phyloP scores from a whole-genome alignment of 2,329 filamentous ascomycete species.

The Pseudogymnoascus pannorum region DNA sequence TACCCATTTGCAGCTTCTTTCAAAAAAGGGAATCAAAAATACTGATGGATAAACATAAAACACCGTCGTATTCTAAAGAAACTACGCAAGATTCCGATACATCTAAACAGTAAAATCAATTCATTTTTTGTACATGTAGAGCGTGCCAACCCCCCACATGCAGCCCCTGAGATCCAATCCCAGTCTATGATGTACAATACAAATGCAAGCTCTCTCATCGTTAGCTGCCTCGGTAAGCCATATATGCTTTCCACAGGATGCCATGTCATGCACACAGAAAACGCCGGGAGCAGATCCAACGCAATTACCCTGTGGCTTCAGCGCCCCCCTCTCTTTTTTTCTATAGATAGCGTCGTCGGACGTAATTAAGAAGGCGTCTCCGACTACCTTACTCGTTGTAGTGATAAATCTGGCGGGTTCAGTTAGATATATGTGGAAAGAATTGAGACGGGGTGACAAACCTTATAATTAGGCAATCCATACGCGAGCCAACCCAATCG shows the following conservation, averaged over 20 bases:
- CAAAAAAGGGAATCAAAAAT: not conserved
- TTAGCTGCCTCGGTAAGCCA: not conserved
- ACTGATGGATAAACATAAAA: not conserved
- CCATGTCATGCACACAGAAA: not conserved
- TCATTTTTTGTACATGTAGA: not conserved
- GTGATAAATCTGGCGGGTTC: conserved; percentile 64
- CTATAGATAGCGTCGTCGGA: not conserved
- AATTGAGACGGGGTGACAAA: conserved; percentile 38
- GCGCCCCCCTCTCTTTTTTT: not conserved
- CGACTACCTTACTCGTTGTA: conserved; percentile 66
- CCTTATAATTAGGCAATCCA: conserved; percentile 96
- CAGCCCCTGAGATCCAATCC: not conserved
- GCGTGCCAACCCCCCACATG: not conserved
- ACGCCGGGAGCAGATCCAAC: not conserved
- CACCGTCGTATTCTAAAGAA: too few relatives aligned
- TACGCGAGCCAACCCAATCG: conserved; percentile 77
- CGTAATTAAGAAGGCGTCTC: not conserved
- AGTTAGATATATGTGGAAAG: not conserved
- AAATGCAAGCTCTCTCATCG: not conserved
- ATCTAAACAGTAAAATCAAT: not conserved
- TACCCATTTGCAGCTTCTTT: not conserved
- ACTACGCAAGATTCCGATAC: too few relatives aligned
- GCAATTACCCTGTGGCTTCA: not conserved
- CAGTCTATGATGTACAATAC: not conserved
- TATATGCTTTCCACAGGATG: not conserved